A percentile compares a stretch with the other conserved stretches of the same genome.
These are phyloP conservation scores for Xylaria sp. DNA, from an alignment of 2,329 filamentous ascomycete species.

Conservation along the genomic window DNA sequence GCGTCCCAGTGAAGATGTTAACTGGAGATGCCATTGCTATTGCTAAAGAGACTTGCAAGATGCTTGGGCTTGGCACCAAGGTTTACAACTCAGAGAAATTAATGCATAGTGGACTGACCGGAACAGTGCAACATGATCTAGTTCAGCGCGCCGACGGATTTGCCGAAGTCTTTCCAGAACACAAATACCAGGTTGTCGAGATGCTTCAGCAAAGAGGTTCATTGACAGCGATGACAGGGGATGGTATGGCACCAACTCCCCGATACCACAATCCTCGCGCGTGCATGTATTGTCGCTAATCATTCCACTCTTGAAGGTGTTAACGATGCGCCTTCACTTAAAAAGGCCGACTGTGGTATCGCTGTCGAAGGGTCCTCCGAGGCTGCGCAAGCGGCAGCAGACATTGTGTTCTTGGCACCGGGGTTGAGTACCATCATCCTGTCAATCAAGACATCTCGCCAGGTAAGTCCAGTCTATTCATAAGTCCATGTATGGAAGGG, in stretches of 20 bases:
- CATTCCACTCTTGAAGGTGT: slow-evolving; percentile 58
- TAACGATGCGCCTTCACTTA: slow-evolving; percentile 78
- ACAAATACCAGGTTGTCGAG: slow-evolving; percentile 81
- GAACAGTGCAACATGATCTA: slow-evolving; percentile 79
- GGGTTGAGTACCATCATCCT: slow-evolving; percentile 77
- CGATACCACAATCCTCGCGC: not conserved
- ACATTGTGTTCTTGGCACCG: slow-evolving; percentile 80
- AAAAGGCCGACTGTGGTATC: slow-evolving; percentile 80
- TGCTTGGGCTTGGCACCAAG: slow-evolving; percentile 81
- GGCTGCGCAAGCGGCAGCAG: slow-evolving; percentile 76
- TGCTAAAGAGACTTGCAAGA: slow-evolving; percentile 85
- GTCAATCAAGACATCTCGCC: slow-evolving; percentile 78
- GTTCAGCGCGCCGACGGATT: slow-evolving; percentile 80
- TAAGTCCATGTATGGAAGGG: too few relatives aligned
- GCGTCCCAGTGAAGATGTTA: slow-evolving; percentile 83
- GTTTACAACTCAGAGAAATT: slow-evolving; percentile 84
- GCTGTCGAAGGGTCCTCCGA: slow-evolving; percentile 78
- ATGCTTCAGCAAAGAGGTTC: slow-evolving; percentile 80
- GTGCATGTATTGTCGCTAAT: slow-evolving; percentile 21
- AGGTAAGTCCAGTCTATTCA: slow-evolving; percentile 40
- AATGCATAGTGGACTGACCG: slow-evolving; percentile 79
- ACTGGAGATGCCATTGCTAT: slow-evolving; percentile 84
- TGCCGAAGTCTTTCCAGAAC: slow-evolving; percentile 79
- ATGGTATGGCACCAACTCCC: slow-evolving; percentile 54
- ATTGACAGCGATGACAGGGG: slow-evolving; percentile 80